These are phyloP conservation scores for Straminergon stramineum DNA, from an alignment of 225 moss, liverwort and hornwort genomes.

Conservation along the genomic window DNA sequence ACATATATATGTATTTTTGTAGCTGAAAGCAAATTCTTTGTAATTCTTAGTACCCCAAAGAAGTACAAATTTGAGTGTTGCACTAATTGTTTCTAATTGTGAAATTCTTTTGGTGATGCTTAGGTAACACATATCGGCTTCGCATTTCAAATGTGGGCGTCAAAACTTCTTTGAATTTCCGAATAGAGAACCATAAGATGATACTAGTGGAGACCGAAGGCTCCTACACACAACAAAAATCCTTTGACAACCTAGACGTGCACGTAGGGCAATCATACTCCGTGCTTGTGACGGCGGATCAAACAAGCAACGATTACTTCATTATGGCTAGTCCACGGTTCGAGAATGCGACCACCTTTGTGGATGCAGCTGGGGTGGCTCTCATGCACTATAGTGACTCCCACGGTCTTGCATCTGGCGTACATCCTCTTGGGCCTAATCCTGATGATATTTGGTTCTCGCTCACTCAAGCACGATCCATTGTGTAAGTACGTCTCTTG, in stretches of 20 bases:
- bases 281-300: slow-evolving; percentile 21
- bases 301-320: slow-evolving; percentile 19
- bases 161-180: slow-evolving; percentile 34
- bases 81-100: not conserved
- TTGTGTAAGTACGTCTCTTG: not conserved
- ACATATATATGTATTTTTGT: accelerated
- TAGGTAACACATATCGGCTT: slow-evolving; percentile 31
- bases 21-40: not conserved
- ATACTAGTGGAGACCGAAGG: slow-evolving; percentile 31
- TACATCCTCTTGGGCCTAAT: slow-evolving; percentile 15
- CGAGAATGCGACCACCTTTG: slow-evolving; percentile 24
- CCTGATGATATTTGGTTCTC: slow-evolving; percentile 40
- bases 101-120: not conserved
- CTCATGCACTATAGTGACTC: slow-evolving; percentile 37
- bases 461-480: slow-evolving; percentile 29
- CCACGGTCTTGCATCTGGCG: not conserved
- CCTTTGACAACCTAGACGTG: slow-evolving; percentile 17
- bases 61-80: not conserved
- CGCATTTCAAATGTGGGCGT: slow-evolving; percentile 47
- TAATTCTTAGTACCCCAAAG: no score
- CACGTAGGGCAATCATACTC: slow-evolving; percentile 43
- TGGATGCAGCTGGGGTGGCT: slow-evolving; percentile 5
- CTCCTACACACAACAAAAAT: slow-evolving; percentile 27
- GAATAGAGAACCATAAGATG: slow-evolving; percentile 25
- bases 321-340: slow-evolving; percentile 37